phyloP scores from a whole-genome alignment of 805 yeast genomes.

The Monosporozyma servazzii region DNA sequence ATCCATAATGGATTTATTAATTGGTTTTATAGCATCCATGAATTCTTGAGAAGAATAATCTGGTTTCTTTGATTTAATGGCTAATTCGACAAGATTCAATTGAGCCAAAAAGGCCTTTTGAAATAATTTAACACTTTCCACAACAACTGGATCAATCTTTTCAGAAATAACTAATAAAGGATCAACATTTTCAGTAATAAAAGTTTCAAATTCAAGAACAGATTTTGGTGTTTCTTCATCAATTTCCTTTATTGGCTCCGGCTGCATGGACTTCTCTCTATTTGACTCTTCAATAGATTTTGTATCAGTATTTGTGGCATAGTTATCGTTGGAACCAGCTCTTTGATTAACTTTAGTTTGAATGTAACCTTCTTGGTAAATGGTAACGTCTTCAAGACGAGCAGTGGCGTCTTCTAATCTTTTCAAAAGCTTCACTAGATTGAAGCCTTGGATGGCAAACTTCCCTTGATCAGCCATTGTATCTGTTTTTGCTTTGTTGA shows the following conservation, averaged over 20 bases:
- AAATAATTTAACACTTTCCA: conserved; percentile 37
- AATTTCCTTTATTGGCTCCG: conserved; percentile 7
- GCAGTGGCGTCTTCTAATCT: conserved; percentile 90
- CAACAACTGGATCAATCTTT: conserved; percentile 41
- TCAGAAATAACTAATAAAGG: conserved; percentile 45
- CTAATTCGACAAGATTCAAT: conserved; percentile 49
- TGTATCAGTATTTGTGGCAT: not conserved
- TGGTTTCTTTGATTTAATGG: conserved; percentile 56
- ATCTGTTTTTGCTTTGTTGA: not conserved
- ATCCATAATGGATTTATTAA: conserved; percentile 48
- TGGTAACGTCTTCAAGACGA: conserved; percentile 80
- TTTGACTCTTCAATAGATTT: conserved; percentile 10
- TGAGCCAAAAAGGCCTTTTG: conserved; percentile 50
- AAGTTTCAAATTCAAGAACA: conserved; percentile 44
- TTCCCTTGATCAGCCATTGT: conserved; percentile 6
- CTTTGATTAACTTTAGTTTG: conserved; percentile 26
- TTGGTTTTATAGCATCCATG: conserved; percentile 53
- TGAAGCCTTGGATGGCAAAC: conserved; percentile 60
- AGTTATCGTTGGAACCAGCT: not conserved
- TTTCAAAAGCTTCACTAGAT: conserved; percentile 69
- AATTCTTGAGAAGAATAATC: conserved; percentile 45
- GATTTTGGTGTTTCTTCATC: conserved; percentile 32
- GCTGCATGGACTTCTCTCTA: conserved; percentile 12
- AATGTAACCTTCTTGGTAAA: conserved; percentile 57
- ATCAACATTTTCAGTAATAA: conserved; percentile 42